Base-by-base conservation (phyloP, 495 filamentous ascomycete species). In the Saxophila tyrrhenica region DNA sequence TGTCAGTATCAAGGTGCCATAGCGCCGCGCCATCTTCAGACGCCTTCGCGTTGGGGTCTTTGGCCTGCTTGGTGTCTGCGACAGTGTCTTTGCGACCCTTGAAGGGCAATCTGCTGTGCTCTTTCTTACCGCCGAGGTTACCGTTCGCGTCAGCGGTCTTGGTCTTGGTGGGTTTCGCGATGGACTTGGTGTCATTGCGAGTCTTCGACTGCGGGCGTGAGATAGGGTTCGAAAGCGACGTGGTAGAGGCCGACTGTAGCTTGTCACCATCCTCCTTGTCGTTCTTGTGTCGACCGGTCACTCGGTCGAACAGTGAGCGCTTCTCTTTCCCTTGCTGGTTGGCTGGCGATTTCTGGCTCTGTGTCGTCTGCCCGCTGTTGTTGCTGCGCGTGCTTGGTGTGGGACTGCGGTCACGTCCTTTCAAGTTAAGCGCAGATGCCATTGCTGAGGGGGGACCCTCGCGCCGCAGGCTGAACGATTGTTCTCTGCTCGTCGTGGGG, bases 1-100 rank as follows among this genome's bases (percentile, higher is more conserved):
- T 76, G 65, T 96, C 81, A 3, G 85, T 92, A 69, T 96, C 89
- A 13, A 96, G 81, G 52, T 76, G 74, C 65, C 78, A 94, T 51
- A 81, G 72, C 2, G 63, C 64, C 10, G 64, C 51, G 41, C 52
- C 58, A 32, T 42, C 50, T 0, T 39, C 51, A 24, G 49, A 45
- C n/a, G 55, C 53, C 22, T 41, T 24, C 13, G 25, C 57, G 56
- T 69, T 70, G 21, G 65, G 68, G 45, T 70, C 65, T 44, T 64
- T 67, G 13, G 44, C 57, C 2, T 48, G 54, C n/a, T 41, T 43
- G 16, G 46, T 47, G 17, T 54, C 60, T 32, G 51, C 35, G 11
- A 48, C 51, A 50, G 55, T 53, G 19, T 58, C 59, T 9, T 25
- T 42, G 5, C 43, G 24, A 16, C 20, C 55, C 32, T 58, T 63